These are phyloP conservation scores for Zygoascus flipseniorum DNA, from an alignment of 805 yeast genomes.

Conservation along the genomic window DNA sequence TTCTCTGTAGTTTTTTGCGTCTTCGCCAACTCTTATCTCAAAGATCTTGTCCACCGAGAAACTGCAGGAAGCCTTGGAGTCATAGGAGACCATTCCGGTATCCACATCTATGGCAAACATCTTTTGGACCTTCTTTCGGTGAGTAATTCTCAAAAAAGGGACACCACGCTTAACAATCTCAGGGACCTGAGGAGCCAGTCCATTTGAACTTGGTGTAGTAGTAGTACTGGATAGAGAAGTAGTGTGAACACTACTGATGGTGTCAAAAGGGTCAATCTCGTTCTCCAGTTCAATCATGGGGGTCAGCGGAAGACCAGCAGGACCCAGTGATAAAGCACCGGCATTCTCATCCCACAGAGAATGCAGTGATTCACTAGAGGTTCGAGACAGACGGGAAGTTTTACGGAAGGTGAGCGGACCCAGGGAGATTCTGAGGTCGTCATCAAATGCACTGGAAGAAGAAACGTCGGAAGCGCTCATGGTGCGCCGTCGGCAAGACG, in stretches of 20 bases:
- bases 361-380: slow-evolving; percentile 7
- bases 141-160: slow-evolving; percentile 59
- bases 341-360: slow-evolving; percentile 1
- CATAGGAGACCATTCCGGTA: slow-evolving; percentile 51
- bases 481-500: background rate
- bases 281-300: background rate
- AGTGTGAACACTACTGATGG: background rate
- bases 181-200: slow-evolving; percentile 25
- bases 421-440: background rate
- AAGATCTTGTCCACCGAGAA: slow-evolving; percentile 55
- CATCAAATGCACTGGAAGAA: background rate
- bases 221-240: background rate
- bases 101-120: slow-evolving; percentile 48
- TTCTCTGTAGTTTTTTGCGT: slow-evolving; percentile 79
- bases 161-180: slow-evolving; percentile 49
- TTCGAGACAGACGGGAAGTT: slow-evolving; percentile 10
- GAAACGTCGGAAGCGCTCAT: background rate
- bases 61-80: slow-evolving; percentile 37
- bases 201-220: slow-evolving; percentile 13
- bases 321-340: background rate
- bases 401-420: slow-evolving; percentile 12
- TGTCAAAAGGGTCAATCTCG: background rate
- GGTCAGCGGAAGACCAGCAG: background rate
- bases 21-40: slow-evolving; percentile 51
- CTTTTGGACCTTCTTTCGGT: slow-evolving; percentile 55